Conservation (phyloP, 352 stramenopile genomes). For the Globisporangium cylindrosporum region DNA sequence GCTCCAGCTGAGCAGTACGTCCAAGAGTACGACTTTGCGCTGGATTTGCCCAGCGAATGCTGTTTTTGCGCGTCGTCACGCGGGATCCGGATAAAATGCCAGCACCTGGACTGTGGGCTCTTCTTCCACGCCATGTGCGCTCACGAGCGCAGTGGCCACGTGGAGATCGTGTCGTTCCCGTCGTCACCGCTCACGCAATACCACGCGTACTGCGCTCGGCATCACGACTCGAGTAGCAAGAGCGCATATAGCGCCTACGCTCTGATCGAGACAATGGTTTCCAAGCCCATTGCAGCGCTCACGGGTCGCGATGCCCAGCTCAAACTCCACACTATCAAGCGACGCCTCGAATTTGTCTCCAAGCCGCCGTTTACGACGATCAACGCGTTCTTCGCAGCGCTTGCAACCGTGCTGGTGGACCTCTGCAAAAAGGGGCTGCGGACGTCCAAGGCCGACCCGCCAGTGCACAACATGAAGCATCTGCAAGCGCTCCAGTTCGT, state of each 20-base stretch:
- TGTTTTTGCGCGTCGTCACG: constrained; percentile 42
- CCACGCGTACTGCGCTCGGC: constrained; percentile 71
- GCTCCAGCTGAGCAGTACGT: constrained; percentile 12
- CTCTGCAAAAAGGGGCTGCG: constrained; percentile 53
- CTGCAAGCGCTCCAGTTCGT: constrained; percentile 71
- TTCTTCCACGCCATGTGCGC: constrained; percentile 73
- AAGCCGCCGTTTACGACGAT: constrained; percentile 21
- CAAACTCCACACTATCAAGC: constrained; percentile 41
- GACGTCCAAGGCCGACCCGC: constrained; percentile 43
- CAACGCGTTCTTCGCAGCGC: constrained; percentile 35
- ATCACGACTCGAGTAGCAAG: constrained; percentile 23
- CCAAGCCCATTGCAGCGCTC: constrained; percentile 43
- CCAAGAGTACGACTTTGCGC: constrained; percentile 15
- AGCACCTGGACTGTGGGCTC: constrained; percentile 40
- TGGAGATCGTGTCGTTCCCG: constrained; percentile 26
- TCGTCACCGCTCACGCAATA: constrained; percentile 33
- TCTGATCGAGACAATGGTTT: constrained; percentile 52
- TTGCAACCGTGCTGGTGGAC: constrained; percentile 42
- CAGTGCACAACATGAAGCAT: constrained; percentile 56
- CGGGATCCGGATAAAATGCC: constrained; percentile 61
- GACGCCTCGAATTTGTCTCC: constrained; percentile 25
- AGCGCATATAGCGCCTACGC: constrained; percentile 34
- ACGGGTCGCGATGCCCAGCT: constrained; percentile 50
- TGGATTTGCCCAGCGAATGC: constrained; percentile 27
- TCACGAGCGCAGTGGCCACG: constrained; percentile 28